Base-by-base conservation (phyloP, 352 stramenopile genomes). In the Phytophthora meadii region DNA sequence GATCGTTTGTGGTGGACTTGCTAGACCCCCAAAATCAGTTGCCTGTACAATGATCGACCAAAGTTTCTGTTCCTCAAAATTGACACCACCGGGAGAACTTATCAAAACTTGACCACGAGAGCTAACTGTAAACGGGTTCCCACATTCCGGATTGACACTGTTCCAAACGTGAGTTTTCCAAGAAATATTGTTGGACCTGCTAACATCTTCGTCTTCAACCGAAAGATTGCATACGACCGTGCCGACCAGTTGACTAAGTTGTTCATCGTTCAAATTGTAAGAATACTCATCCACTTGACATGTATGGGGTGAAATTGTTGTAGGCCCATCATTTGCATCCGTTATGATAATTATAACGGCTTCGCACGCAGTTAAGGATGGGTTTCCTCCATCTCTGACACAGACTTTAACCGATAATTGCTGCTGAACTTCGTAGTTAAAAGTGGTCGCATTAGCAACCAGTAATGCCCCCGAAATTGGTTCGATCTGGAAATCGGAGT, bases 121-220 rank as follows among this genome's bases (percentile, higher is more conserved):
- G 36, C 9, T 71, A 25, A 71, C 5, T 3, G 32, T 61, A 55
- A 74, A 74, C 1, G 67, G 67, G 46, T n/a, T 53, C 2, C 11
- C 28, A 5, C 11, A 12, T 9, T 74, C 55, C 5, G 41, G 15
- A 6, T 64, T 37, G 2, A 68, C 39, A 8, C 57, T 39, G 14
- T 54, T 7, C 67, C 67, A 74, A 5, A n/a, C 41, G 19, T 74
- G 61, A 25, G n/a, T 61, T 5, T 42, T 63, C 67, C 67, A 74
- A 4, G 44, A 61, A 12, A 10, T 5, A 60, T 74, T 69, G 1
- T 8, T 12, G 5, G 40, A 27, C 34, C 30, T 40, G 44, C 34
- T 57, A 45, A 3, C 14, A 24, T 74, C 67, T 60, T 70, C 54
- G 8, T 74, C 67, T 7, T 50, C 12, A 34, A 71, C 46, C 0